Evolutionary conservation across 176 grass and related monocot species (phyloP).

Genomic region (Hordeum marinum): DNA sequence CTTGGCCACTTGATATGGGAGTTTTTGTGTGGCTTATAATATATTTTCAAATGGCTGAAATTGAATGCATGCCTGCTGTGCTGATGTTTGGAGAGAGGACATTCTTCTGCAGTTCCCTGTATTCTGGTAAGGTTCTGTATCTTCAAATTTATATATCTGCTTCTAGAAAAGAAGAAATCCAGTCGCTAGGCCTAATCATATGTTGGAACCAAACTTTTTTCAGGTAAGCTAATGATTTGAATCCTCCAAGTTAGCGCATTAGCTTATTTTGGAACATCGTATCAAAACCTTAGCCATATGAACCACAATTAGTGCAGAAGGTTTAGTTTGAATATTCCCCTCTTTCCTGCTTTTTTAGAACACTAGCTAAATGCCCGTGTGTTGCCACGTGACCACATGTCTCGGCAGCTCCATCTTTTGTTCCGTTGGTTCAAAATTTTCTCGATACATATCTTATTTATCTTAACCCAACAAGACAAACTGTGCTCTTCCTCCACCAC

Average conservation of each 20-base stretch:
- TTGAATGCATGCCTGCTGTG: neutral
- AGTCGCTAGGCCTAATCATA: neutral
- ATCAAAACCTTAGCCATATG: neutral
- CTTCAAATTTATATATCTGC: neutral
- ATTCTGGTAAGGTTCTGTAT: neutral
- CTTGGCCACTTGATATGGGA: neutral
- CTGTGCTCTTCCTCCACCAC: too few relatives aligned
- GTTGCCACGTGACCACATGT: too few relatives aligned
- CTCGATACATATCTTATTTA: too few relatives aligned
- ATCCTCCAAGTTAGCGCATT: neutral
- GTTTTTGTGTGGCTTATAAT: neutral
- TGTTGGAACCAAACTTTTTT: neutral
- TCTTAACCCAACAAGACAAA: too few relatives aligned
- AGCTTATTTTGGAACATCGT: neutral
- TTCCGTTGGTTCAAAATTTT: too few relatives aligned
- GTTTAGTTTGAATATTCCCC: neutral
- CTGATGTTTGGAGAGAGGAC: neutral
- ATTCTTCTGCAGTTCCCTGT: neutral
- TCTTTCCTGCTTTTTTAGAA: neutral
- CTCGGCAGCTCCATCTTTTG: too few relatives aligned
- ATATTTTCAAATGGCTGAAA: neutral
- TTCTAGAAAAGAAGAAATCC: neutral
- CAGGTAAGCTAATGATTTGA: constrained; percentile 19
- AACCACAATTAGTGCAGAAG: neutral
- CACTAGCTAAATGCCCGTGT: too few relatives aligned